Evolutionary conservation across 2,329 filamentous ascomycete species (phyloP), one percentile per base, ranked within the genome.

Genomic region (Calonectria leucothoes): DNA sequence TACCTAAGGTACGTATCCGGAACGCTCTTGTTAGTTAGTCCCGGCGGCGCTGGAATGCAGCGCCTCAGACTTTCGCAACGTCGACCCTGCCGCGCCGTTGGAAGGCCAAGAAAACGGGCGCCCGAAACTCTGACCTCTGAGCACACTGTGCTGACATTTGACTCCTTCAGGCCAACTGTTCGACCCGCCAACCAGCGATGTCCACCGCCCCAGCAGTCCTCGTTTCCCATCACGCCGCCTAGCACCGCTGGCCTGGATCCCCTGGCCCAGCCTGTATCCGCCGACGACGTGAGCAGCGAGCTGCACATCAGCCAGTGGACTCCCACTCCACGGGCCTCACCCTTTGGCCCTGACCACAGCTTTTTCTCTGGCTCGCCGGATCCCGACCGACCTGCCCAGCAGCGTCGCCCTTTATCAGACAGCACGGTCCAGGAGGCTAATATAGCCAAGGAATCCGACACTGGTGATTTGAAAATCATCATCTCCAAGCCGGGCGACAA

Each of bases 391-490:
- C 79, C 79, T 37, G 82, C 76, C 75, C 83, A 80, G 45, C 92
- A 89, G 76, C 89, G 90, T 69, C 91, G 94, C 76, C 92, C 94
- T 25, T 87, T 93, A 78, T 97, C 95, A 0, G 94, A 95, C 81
- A 95, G 94, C 39, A 96, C 94, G 7, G 86, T 94, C 69, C 93
- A 93, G 61, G 94, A 95, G 76, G 88, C 89, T 59, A 87, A 83
- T 70, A 82, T 83, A 45, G 87, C 85, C 66, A 88, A 87, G 75
- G 89, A 88, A 77, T 87, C 88, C 25, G 92, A 93, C 72, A 88
- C 88, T 4, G 93, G 93, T 39, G 93, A 92, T 70, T 93, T 97
- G 84, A 95, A 94, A 82, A 92, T 97, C 45, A 89, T 96, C 74
- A 96, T 97, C 79, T 93, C 95, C 66, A 90, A 94, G 75, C 91